phyloP scores from a whole-genome alignment of 108 stramenopile species.

The Mayamaea pseudoterrestris region DNA sequence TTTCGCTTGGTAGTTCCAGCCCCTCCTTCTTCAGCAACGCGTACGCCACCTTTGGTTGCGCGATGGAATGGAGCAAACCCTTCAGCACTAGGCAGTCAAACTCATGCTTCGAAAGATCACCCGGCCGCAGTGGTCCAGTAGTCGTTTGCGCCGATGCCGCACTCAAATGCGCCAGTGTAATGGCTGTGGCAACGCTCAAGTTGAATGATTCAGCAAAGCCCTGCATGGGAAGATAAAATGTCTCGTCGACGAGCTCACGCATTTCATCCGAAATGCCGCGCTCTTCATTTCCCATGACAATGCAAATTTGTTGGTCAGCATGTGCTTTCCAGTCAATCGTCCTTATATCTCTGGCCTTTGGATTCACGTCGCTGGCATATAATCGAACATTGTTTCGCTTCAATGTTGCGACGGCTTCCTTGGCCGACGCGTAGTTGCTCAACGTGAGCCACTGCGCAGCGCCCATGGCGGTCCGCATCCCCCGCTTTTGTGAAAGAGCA shows the following conservation, averaged over 20 bases:
- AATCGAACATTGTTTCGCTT: constrained; percentile 12
- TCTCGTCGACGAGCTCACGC: constrained; percentile 49
- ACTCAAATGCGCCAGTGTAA: constrained; percentile 69
- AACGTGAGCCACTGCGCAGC: constrained; percentile 57
- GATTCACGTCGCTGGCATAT: constrained; percentile 50
- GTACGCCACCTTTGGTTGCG: constrained; percentile 40
- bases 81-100: constrained; percentile 47
- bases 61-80: constrained; percentile 53
- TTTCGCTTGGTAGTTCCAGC: constrained; percentile 42
- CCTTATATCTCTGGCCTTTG: constrained; percentile 47
- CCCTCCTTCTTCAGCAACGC: constrained; percentile 53
- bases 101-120: constrained; percentile 61
- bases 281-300: constrained; percentile 90
- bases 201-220: constrained; percentile 89
- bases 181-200: constrained; percentile 74
- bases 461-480: constrained; percentile 74
- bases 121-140: constrained; percentile 60
- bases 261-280: constrained; percentile 64
- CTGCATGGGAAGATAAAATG: constrained; percentile 76
- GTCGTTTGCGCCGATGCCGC: constrained; percentile 20
- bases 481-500: constrained; percentile 53
- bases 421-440: constrained; percentile 13
- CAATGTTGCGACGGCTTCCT: constrained; percentile 18
- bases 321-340: constrained; percentile 47
- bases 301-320: constrained; percentile 47